These are phyloP conservation scores for Hanseniaspora vineae DNA, from an alignment of 805 yeast species.

Conservation along the genomic window DNA sequence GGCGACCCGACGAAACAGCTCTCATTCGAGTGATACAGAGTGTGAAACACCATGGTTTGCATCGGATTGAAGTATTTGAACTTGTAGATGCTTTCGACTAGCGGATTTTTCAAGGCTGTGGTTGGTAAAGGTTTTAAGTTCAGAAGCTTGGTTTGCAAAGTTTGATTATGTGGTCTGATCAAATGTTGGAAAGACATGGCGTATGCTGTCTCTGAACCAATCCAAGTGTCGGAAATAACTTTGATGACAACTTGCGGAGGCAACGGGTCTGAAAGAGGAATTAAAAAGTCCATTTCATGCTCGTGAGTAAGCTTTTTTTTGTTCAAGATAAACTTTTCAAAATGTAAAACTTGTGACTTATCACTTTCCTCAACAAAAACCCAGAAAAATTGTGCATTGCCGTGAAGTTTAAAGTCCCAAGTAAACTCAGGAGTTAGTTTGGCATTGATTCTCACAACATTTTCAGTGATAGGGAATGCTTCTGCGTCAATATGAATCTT, in stretches of 20 bases:
- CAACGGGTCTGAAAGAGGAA: slow-evolving; percentile 78
- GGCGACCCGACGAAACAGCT: slow-evolving; percentile 94
- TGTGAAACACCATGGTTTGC: slow-evolving; percentile 95
- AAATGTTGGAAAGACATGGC: slow-evolving; percentile 82
- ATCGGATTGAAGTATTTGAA: slow-evolving; percentile 92
- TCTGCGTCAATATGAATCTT: slow-evolving; percentile 61
- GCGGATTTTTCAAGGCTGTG: slow-evolving; percentile 58
- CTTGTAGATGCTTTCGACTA: slow-evolving; percentile 56
- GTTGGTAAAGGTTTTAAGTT: slow-evolving; percentile 78
- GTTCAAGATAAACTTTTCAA: slow-evolving; percentile 64
- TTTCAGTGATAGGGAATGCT: slow-evolving; percentile 76
- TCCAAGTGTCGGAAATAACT: slow-evolving; percentile 76
- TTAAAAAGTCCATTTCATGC: slow-evolving; percentile 82
- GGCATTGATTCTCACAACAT: slow-evolving; percentile 73
- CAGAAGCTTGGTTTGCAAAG: slow-evolving; percentile 68
- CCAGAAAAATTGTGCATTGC: slow-evolving; percentile 83
- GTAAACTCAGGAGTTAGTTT: slow-evolving; percentile 59
- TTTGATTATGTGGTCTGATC: slow-evolving; percentile 78
- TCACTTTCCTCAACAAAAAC: slow-evolving; percentile 81
- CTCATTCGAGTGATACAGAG: slow-evolving; percentile 65
- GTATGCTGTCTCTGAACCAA: slow-evolving; percentile 67
- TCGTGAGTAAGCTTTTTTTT: slow-evolving; percentile 37
- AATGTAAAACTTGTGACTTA: slow-evolving; percentile 59
- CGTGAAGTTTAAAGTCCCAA: slow-evolving; percentile 79
- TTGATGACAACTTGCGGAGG: slow-evolving; percentile 80